Percentiles rank a stretch among this genome's conserved stretches.
phyloP scores from a whole-genome alignment of 75 land plant species.

The Cupressus sempervirens region DNA sequence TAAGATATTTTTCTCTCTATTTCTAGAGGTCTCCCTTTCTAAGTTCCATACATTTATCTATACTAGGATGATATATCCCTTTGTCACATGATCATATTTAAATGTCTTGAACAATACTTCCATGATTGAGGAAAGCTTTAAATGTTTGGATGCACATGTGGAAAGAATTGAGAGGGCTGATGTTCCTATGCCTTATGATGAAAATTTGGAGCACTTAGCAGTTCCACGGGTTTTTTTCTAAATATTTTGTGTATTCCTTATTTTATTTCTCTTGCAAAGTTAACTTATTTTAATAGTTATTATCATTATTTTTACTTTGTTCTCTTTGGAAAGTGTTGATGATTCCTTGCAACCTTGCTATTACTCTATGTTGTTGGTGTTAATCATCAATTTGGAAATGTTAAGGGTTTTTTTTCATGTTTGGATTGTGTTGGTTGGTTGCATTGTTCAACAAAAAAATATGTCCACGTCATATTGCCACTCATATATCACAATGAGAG shows the following conservation, averaged over 20 bases:
- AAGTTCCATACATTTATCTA: background rate
- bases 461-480: too few relatives aligned
- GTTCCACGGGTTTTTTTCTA: conserved; percentile 79
- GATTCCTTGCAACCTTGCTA: background rate
- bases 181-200: conserved; percentile 97
- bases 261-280: background rate
- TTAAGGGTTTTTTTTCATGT: background rate
- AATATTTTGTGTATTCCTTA: background rate
- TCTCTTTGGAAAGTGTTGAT: background rate
- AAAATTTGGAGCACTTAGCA: conserved; percentile 91
- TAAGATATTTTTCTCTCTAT: conserved; percentile 17
- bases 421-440: background rate
- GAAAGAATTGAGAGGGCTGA: conserved; percentile 92
- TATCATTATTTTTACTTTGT: background rate
- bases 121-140: conserved; percentile 88
- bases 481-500: too few relatives aligned
- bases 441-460: background rate
- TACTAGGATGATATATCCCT: background rate
- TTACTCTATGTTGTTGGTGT: background rate
- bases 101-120: conserved; percentile 41
- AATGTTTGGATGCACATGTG: conserved; percentile 92
- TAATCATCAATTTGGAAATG: background rate
- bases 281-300: background rate
- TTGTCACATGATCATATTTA: background rate
- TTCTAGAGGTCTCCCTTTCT: too few relatives aligned